A percentile compares a stretch with the other conserved stretches of the same genome.
Evolutionary conservation across 768 basidiomycete species (phyloP).

Genomic region (Grammothele lineata): DNA sequence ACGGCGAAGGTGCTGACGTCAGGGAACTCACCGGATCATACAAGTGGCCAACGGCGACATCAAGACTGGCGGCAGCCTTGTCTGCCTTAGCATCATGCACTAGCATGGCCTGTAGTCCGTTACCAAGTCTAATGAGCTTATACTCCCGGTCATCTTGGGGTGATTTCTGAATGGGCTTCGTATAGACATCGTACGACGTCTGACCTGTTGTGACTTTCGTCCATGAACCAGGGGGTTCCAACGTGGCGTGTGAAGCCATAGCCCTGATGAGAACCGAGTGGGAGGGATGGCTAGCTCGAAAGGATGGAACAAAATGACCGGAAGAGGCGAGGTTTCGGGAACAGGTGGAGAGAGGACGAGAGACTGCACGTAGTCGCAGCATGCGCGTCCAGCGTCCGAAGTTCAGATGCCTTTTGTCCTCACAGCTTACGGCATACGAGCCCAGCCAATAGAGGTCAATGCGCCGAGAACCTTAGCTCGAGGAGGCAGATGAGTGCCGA

Average conservation of each 20-base stretch:
- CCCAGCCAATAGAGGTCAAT: no score
- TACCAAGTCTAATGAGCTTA: constrained; percentile 76
- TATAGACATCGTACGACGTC: constrained; percentile 48
- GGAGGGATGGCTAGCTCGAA: neutral
- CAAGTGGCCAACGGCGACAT: constrained; percentile 92
- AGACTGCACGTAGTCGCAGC: constrained; percentile 11
- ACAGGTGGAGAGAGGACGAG: neutral
- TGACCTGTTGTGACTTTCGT: constrained; percentile 9
- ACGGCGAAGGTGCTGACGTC: no score
- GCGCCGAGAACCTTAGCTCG: no score
- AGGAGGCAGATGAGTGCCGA: no score
- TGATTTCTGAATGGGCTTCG: constrained; percentile 61
- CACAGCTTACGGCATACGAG: no score
- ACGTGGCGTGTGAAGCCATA: constrained; percentile 1
- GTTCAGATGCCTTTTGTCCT: no score
- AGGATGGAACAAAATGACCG: neutral
- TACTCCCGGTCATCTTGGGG: constrained; percentile 79
- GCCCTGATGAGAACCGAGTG: constrained; percentile 10
- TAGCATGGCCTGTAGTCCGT: constrained; percentile 83
- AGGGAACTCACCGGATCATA: constrained; percentile 89
- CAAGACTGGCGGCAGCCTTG: constrained; percentile 91
- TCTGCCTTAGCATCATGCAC: constrained; percentile 84
- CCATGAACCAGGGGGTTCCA: constrained; percentile 10
- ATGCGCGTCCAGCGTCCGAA: constrained; percentile 5
- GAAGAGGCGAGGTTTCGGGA: neutral